Base-by-base conservation (phyloP, 768 basidiomycete species). In the Lactarius vividus region DNA sequence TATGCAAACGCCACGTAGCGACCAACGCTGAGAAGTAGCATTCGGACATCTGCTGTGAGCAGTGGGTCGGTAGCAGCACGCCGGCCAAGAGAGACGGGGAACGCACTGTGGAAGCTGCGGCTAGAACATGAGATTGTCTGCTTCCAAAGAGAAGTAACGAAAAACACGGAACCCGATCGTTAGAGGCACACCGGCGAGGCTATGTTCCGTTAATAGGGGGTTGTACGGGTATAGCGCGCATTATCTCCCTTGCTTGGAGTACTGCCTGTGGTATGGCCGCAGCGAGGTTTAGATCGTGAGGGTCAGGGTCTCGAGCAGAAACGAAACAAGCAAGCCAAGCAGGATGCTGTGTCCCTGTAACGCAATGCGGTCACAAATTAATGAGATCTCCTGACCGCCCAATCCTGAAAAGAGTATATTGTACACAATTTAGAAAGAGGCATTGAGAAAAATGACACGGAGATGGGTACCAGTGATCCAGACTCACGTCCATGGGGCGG, bases 231-330 rank as follows among this genome's bases (percentile, higher is more conserved):
- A 53, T n/a, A 29, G 11, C 37, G 20, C 57, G 16, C 29, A 37
- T 63, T 49, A 7, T 18, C 33, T 46, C 54, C 31, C 4, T 55
- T 31, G 10, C 28, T 39, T 26, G 11, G 26, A 52, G 20, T 3
- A 18, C 28, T n/a, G 16, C 18, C 57, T 40, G 23, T 49, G 39
- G 52, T 64, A 57, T 42, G 49, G 31, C 29, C 31, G 2, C 5
- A 39, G 63, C 52, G 57, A 64, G 63, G 52, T 39, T 18, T 40
- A 37, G 35, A 37, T 13, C 35, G 8, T 13, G 35, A 35, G 31
- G 31, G 33, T 33, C 35, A 13, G 35, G 35, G 35, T 37, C 10
- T 37, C 11, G 11, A 37, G 35, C 33, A 33, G 33, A 55, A 55
- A 29, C 28, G 20, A 29, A 33, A 55, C 16, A 23, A 13, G 37